These are phyloP conservation scores for Poronia punctata DNA, from an alignment of 495 filamentous ascomycete genomes.

Conservation along the genomic window DNA sequence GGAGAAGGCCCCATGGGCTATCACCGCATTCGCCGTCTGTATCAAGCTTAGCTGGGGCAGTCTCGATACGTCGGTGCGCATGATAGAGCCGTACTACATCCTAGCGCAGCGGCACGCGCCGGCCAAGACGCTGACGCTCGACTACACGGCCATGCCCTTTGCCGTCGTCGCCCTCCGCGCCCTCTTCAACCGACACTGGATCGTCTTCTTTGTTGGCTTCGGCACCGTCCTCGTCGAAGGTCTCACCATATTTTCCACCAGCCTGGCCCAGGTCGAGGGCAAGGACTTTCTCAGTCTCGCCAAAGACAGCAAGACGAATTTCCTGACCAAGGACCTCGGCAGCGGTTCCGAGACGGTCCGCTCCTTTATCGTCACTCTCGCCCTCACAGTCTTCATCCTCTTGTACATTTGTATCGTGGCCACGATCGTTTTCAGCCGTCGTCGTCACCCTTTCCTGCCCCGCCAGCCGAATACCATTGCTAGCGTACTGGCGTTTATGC, in stretches of 20 bases:
- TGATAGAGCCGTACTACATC: constrained; percentile 70
- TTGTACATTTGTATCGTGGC: constrained; percentile 48
- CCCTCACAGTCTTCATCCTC: constrained; percentile 51
- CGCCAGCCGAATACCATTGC: constrained; percentile 68
- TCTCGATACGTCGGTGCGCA: constrained; percentile 63
- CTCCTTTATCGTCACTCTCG: constrained; percentile 54
- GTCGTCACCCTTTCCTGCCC: constrained; percentile 58
- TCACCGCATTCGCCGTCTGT: constrained; percentile 54
- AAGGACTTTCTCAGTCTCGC: constrained; percentile 40
- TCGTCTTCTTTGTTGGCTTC: constrained; percentile 54
- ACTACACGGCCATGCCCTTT: constrained; percentile 65
- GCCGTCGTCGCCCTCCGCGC: constrained; percentile 56
- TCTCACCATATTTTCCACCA: constrained; percentile 60
- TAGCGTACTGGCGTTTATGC: constrained; percentile 63
- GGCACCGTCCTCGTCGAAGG: constrained; percentile 59
- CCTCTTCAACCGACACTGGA: constrained; percentile 53
- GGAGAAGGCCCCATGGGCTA: constrained; percentile 54
- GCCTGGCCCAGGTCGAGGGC: constrained; percentile 52
- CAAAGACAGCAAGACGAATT: constrained; percentile 3
- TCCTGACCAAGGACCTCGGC: constrained; percentile 29
- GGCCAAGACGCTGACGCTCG: constrained; percentile 55
- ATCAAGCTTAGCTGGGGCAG: constrained; percentile 63
- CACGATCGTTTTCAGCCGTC: constrained; percentile 43
- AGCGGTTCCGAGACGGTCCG: constrained; percentile 53
- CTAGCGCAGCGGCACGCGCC: constrained; percentile 57